Conservation (phyloP, 129 eudicot species). For the Heracleum sosnowskyi region DNA sequence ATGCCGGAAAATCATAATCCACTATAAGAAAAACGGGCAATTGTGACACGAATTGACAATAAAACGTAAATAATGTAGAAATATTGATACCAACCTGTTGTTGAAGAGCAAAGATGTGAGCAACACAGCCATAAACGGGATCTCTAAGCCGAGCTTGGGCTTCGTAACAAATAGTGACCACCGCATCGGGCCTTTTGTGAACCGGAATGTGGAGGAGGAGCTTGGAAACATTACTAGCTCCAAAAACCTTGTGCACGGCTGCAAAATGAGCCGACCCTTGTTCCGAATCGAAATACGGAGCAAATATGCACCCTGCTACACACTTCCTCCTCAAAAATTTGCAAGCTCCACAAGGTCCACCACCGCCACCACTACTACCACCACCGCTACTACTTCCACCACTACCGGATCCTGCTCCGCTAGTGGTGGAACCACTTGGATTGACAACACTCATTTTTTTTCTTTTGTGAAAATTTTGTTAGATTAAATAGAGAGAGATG, state of each 20-base stretch:
- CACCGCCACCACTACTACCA: slow-evolving; percentile 31
- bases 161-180: slow-evolving; percentile 72
- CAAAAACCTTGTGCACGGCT: slow-evolving; percentile 84
- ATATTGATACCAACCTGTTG: slow-evolving; percentile 43
- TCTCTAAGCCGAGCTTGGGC: slow-evolving; percentile 75
- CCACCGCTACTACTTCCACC: slow-evolving; percentile 18
- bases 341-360: slow-evolving; percentile 93
- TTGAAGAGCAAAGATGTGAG: slow-evolving; percentile 72
- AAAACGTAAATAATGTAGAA: neutral
- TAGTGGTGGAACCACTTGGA: slow-evolving; percentile 24
- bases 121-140: slow-evolving; percentile 73
- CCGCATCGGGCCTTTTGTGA: slow-evolving; percentile 69
- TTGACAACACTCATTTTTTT: slow-evolving; percentile 41
- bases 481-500: neutral
- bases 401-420: slow-evolving; percentile 14
- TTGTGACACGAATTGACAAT: neutral
- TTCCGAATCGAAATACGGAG: slow-evolving; percentile 79
- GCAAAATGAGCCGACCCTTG: slow-evolving; percentile 84
- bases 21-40: no score
- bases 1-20: neutral
- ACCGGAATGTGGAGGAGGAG: slow-evolving; percentile 55
- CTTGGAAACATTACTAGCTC: slow-evolving; percentile 77
- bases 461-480: neutral
- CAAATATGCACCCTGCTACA: slow-evolving; percentile 68
- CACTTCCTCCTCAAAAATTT: slow-evolving; percentile 80